A percentile compares a stretch with the other conserved stretches of the same genome.
phyloP scores from a whole-genome alignment of 73 alveolate genomes.

The Blepharisma japonicum region DNA sequence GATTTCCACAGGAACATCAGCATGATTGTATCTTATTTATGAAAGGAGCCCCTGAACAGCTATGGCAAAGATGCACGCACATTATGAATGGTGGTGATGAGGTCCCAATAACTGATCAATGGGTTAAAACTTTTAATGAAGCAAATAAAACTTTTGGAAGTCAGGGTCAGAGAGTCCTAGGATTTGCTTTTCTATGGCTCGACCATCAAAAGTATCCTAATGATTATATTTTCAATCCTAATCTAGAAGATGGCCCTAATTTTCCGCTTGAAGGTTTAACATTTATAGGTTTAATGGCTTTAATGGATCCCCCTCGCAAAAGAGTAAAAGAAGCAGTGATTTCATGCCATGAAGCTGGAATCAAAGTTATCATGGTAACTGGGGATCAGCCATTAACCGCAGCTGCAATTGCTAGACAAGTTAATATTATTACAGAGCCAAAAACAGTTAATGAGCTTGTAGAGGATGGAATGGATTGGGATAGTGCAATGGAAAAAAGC shows the following conservation, averaged over 20 bases:
- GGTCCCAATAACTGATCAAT: slow-evolving; percentile 33
- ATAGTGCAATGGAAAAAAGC: slow-evolving; percentile 59
- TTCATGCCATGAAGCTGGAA: slow-evolving; percentile 82
- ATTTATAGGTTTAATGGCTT: slow-evolving; percentile 82
- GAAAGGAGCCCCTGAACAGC: slow-evolving; percentile 62
- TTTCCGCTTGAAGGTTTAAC: slow-evolving; percentile 65
- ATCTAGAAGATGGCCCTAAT: slow-evolving; percentile 51
- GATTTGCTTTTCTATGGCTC: slow-evolving; percentile 54
- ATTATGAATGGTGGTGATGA: slow-evolving; percentile 17
- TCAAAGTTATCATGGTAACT: slow-evolving; percentile 90
- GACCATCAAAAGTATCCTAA: slow-evolving; percentile 44
- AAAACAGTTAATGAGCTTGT: slow-evolving; percentile 91
- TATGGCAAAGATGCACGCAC: slow-evolving; percentile 31
- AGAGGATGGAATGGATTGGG: slow-evolving; percentile 82
- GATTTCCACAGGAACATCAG: neutral
- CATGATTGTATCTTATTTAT: slow-evolving; percentile 39
- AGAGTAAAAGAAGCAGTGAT: slow-evolving; percentile 79
- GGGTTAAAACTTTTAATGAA: slow-evolving; percentile 41
- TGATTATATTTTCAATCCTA: slow-evolving; percentile 40
- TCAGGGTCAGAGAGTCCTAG: slow-evolving; percentile 86
- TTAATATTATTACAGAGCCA: slow-evolving; percentile 57
- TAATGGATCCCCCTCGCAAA: slow-evolving; percentile 94
- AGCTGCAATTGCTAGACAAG: slow-evolving; percentile 86
- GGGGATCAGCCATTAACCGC: slow-evolving; percentile 98
- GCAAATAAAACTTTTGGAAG: slow-evolving; percentile 71